Evolutionary conservation across 2,329 filamentous ascomycete species (phyloP).

Genomic region (Aspergillus uvarum): DNA sequence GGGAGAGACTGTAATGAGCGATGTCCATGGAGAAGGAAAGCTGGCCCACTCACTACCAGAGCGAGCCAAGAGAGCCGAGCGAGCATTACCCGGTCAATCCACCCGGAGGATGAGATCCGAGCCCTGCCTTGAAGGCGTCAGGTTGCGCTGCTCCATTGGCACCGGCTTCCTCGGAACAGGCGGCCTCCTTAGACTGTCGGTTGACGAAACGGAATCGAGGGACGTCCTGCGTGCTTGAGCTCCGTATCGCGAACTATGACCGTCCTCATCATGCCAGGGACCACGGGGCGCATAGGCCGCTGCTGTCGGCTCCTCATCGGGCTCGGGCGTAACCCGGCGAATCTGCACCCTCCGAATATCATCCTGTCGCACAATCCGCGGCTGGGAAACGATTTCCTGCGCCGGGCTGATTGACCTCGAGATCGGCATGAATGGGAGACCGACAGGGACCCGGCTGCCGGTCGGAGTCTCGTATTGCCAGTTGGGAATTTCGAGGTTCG

Average conservation of each 20-base stretch:
- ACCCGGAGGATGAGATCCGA: constrained; percentile 34
- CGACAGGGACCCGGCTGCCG: constrained; percentile 10
- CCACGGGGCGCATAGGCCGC: constrained; percentile 32
- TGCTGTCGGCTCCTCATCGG: constrained; percentile 20
- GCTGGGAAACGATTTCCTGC: constrained; percentile 33
- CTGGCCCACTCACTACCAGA: not conserved
- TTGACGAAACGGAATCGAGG: constrained; percentile 7
- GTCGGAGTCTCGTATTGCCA: constrained; percentile 3
- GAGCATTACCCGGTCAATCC: constrained; percentile 20
- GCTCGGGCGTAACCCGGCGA: constrained; percentile 28
- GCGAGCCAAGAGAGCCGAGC: not conserved
- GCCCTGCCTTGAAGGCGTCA: constrained; percentile 33
- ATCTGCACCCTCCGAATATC: constrained; percentile 36
- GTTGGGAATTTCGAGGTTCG: constrained; percentile 12
- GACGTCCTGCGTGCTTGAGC: constrained; percentile 6
- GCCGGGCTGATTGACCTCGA: constrained; percentile 24
- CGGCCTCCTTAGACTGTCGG: constrained; percentile 6
- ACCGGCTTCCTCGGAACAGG: constrained; percentile 25
- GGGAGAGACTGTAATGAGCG: not conserved
- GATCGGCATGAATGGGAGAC: constrained; percentile 23
- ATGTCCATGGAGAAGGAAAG: not conserved
- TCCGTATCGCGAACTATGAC: constrained; percentile 1
- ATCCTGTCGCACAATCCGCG: constrained; percentile 32
- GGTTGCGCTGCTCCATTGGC: constrained; percentile 28
- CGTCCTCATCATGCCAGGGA: constrained; percentile 26